Base-by-base conservation (phyloP, 129 eudicot genomes). In the Flaveria brownii region DNA sequence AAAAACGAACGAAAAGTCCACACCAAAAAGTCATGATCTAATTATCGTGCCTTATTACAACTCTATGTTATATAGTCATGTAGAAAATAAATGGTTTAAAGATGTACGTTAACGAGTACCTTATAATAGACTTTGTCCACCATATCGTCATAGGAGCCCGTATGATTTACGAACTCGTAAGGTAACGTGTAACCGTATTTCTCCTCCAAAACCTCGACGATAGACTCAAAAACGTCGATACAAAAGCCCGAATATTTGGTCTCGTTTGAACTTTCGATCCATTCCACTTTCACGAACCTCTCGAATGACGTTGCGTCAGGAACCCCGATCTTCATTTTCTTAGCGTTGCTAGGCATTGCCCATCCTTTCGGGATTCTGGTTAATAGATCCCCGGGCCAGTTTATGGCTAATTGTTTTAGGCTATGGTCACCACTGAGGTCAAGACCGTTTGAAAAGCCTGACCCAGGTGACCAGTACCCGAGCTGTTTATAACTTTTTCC, bases 401-500 rank as follows among this genome's bases (percentile, higher is more conserved):
- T 50, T 23, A 88, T 56, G 23, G 62, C 39, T 46, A 75, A 33
- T 10, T 30, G 55, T 28, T 62, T 70, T 69, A 64, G 20, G 69
- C 22, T 68, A 4, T 4, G 36, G 7, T 39, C 16, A 26, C 66
- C 82, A 11, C 10, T 52, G 10, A 1, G 15, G 17, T 3, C 78
- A 15, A 20, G 13, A 15, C n/a, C 66, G 8, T 77, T 18, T 1
- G 77, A 64, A 73, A 86, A 85, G 8, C 87, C 85, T 1, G 46
- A 64, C 25, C 17, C 25, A 0, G 78, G 47, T 70, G 90, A 86
- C 88, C 85, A 88, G 12, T 76, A 84, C 1, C 86, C 90, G 14
- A 88, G 85, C 51, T 82, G 82, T 78, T 79, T 84, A 25, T 88
- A 88, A 78, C 87, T 82, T 77, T 80, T 84, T 22, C 93, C 93